Conservation (phyloP, 2,329 filamentous ascomycete genomes). For the Pseudopithomyces maydicus region DNA sequence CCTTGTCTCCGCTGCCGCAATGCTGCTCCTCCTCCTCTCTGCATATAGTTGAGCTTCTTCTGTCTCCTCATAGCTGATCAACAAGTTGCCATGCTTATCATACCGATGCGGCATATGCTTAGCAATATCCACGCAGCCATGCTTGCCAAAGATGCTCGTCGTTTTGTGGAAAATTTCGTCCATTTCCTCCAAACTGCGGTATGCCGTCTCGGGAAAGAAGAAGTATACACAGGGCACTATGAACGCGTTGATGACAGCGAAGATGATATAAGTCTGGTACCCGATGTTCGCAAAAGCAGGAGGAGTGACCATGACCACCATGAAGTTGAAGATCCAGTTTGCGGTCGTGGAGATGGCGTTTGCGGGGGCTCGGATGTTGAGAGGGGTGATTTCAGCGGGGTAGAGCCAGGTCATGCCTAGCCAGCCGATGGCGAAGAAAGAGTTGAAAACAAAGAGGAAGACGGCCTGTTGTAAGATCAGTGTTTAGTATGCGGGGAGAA, state of each 20-base stretch:
- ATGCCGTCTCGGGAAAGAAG: conserved; percentile 66
- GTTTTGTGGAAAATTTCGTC: conserved; percentile 69
- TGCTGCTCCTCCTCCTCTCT: conserved; percentile 35
- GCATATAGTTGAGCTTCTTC: conserved; percentile 35
- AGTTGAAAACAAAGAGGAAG: conserved; percentile 91
- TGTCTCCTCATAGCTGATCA: conserved; percentile 56
- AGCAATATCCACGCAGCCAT: conserved; percentile 51
- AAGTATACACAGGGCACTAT: conserved; percentile 64
- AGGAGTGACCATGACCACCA: conserved; percentile 70
- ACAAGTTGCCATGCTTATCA: conserved; percentile 62
- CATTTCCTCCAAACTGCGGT: conserved; percentile 46
- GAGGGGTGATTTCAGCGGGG: conserved; percentile 81
- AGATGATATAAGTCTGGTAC: conserved; percentile 62
- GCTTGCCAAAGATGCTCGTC: conserved; percentile 53
- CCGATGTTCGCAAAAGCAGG: conserved; percentile 62
- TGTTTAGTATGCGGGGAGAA: conserved; percentile 10
- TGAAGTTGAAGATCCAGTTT: conserved; percentile 77
- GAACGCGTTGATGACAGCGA: conserved; percentile 60
- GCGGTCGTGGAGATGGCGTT: conserved; percentile 86
- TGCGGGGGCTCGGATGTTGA: conserved; percentile 85
- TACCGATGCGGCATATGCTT: conserved; percentile 60
- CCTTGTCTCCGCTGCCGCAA: conserved; percentile 8
- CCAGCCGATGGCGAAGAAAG: conserved; percentile 89
- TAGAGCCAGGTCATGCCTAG: conserved; percentile 66
- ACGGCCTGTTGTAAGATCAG: conserved; percentile 58